Base-by-base conservation (phyloP, 2,329 filamentous ascomycete species). In the Stagonosporopsis tanaceti region DNA sequence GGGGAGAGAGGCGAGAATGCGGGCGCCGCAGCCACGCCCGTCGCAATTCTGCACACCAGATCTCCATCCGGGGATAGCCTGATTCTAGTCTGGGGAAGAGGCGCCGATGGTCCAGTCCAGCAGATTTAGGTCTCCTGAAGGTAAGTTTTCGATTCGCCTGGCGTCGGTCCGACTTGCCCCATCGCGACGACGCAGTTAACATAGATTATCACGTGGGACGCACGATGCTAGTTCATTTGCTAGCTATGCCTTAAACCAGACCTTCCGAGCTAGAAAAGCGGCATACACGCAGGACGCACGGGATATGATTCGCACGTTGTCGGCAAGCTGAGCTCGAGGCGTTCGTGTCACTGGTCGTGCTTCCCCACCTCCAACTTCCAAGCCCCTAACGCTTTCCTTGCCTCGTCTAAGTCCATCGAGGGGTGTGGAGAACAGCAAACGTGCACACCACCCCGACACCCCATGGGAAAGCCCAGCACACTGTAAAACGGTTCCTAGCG, bases 231-330 rank as follows among this genome's bases (percentile, higher is more conserved):
- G 48, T 24, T 5, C 12, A 32, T 46, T 38, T 22, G 22, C 35
- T 53, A 54, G 56, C 28, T 22, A 50, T 24, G 7, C 27, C 52
- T 46, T 37, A 17, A 47, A 35, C 17, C 12, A 27, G 30, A n/a
- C 9, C 47, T 40, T 44, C 22, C 42, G 37, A 17, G 54, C 50
- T 52, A 45, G 39, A 48, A 45, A 25, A 4, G 15, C 45, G 30
- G 28, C 25, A 34, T 37, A 24, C 28, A 32, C 30, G 44, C 39
- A 17, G 32, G 3, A 53, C 15, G 50, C 45, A 52, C 50, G 54
- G 54, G 39, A 40, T 54, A 11, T 61, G 32, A 67, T 65, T 67
- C 50, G 64, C 38, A 57, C 42, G n/a, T 61, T 64, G 61, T 65
- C 64, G 64, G 64, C 45, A 57, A 44, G 45, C 28, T 25, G 11